These are phyloP conservation scores for Eragrostis nindensis DNA, from an alignment of 176 grass and related monocot genomes.

Conservation along the genomic window DNA sequence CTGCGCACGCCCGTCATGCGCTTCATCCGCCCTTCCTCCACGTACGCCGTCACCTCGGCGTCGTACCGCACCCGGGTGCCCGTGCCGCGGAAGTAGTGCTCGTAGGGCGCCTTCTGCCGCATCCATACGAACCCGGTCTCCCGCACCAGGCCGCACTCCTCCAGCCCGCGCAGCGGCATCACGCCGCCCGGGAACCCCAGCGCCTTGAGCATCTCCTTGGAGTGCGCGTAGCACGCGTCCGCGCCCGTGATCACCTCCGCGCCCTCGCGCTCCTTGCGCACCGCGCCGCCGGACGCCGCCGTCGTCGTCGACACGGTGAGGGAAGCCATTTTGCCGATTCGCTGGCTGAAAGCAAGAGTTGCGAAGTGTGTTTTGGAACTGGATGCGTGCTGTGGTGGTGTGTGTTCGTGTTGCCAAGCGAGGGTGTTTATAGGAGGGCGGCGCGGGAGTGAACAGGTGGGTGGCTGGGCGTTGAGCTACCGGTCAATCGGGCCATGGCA, in stretches of 20 bases:
- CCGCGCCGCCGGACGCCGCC: not conserved
- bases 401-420: not conserved
- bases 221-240: constrained; percentile 75
- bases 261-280: constrained; percentile 45
- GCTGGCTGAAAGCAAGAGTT: no score
- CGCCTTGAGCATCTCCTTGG: constrained; percentile 69
- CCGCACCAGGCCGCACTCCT: constrained; percentile 80
- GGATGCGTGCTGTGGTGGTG: no score
- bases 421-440: constrained; percentile 39
- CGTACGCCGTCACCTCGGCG: constrained; percentile 81
- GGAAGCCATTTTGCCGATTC: no score
- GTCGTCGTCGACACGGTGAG: constrained; percentile 37
- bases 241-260: constrained; percentile 72
- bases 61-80: constrained; percentile 74
- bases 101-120: constrained; percentile 72
- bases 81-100: constrained; percentile 77
- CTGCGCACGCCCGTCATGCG: constrained; percentile 81
- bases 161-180: constrained; percentile 78
- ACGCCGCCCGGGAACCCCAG: constrained; percentile 77
- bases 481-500: not conserved
- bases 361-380: no score
- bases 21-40: constrained; percentile 87
- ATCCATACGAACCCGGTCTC: constrained; percentile 96
- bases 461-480: constrained; percentile 51
- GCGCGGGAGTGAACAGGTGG: not conserved